Base-by-base conservation (phyloP, 2,329 filamentous ascomycete species). In the Alternaria burnsii region DNA sequence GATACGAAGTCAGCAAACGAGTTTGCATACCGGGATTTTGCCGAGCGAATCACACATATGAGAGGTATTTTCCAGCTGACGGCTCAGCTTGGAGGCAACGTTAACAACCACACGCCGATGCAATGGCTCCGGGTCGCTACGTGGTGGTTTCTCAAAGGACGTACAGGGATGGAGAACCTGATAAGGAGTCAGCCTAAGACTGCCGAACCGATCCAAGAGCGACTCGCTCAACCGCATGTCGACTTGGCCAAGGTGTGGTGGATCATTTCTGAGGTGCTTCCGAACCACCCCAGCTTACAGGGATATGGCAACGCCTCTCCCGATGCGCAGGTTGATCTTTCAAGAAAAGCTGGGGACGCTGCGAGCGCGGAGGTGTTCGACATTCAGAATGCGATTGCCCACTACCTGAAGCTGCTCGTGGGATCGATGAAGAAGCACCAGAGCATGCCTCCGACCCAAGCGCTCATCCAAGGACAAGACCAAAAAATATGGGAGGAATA, bases 111-210 rank as follows among this genome's bases (percentile, higher is more conserved):
- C 52, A 82, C 87, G 0, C 83, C 90, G 0, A 83, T 85, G 47
- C 87, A 93, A 61, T 90, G 94, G 81, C 83, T 90, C 10, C 86
- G 91, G 59, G 89, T 89, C 24, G 89, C 88, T 4, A 82, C 92
- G 0, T 97, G 94, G 94, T 97, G 94, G 94, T 96, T 97, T 72
- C 75, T 97, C 46, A 90, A 88, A 68, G 94, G 93, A 20, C 89
- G 93, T 62, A 87, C 89, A 71, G 88, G 89, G 10, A 83, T 97
- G 52, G 94, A 97, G 76, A 78, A 81, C 12, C 83, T 89, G 40
- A 88, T 96, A 47, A 86, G 92, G 61, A 88, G 87, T 53, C 85
- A 87, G 7, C 85, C 89, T 30, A 79, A 82, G 36, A 83, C 79
- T 42, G 82, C 85, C 5, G 84, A 88, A 62, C 70, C 66, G 24